Evolutionary conservation across 2,329 filamentous ascomycete species (phyloP).

Genomic region (Fusarium nisikadoi): DNA sequence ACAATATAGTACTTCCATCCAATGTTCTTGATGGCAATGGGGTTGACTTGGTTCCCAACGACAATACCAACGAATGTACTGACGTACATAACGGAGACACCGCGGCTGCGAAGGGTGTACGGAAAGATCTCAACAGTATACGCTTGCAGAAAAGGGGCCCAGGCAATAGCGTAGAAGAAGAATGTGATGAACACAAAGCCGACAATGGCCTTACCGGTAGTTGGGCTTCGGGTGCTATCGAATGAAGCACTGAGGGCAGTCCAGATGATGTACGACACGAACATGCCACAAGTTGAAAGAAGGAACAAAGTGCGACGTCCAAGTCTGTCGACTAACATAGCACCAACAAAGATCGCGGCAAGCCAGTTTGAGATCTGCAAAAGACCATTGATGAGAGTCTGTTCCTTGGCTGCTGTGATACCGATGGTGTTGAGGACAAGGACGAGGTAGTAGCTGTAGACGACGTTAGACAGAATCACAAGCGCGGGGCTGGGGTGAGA

Average conservation of each 20-base stretch:
- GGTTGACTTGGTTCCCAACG: constrained; percentile 55
- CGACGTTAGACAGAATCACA: background rate
- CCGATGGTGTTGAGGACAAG: constrained; percentile 54
- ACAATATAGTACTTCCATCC: constrained; percentile 55
- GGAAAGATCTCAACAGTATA: constrained; percentile 46
- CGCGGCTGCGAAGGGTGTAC: constrained; percentile 36
- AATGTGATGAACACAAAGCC: constrained; percentile 55
- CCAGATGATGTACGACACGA: constrained; percentile 49
- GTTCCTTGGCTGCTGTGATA: constrained; percentile 51
- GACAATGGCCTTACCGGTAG: constrained; percentile 46
- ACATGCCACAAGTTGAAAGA: constrained; percentile 51
- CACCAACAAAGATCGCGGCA: constrained; percentile 51
- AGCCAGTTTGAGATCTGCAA: constrained; percentile 53
- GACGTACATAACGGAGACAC: constrained; percentile 36
- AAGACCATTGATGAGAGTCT: constrained; percentile 42
- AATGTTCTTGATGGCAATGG: constrained; percentile 52
- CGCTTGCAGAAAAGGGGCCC: constrained; percentile 48
- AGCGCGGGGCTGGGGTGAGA: background rate
- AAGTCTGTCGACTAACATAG: constrained; percentile 53
- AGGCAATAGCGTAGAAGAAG: constrained; percentile 51
- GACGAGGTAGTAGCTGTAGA: constrained; percentile 49
- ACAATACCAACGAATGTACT: constrained; percentile 37
- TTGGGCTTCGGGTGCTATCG: constrained; percentile 28
- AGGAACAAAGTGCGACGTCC: constrained; percentile 55
- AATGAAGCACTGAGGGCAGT: constrained; percentile 44